Evolutionary conservation across 805 yeast genomes (phyloP), one percentile per base, ranked within the genome.

Genomic region (Brettanomyces custersianus): DNA sequence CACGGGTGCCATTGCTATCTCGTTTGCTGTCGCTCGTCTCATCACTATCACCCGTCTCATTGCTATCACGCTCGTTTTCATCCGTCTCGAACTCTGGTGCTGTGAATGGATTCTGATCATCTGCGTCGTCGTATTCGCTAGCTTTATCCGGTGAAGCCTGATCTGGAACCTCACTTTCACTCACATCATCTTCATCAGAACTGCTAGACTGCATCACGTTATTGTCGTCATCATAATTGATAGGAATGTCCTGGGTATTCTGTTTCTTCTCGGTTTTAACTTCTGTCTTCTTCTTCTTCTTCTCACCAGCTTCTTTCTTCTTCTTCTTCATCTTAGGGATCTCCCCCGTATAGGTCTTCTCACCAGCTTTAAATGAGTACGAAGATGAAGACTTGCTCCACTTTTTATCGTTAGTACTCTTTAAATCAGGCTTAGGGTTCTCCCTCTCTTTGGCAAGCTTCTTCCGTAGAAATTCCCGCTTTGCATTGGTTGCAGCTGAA

Each of bases 331-430:
- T 20, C n/a, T 41, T 31, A 4, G 57, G 57, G 5, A 33, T 38
- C n/a, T 34, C 31, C 4, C 54, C 53, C 12, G 52, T 48, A 25
- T 41, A 49, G 8, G 60, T 54, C 36, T 43, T 50, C 27, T 53
- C 58, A 3, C 44, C 29, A 2, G 52, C 42, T 11, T 38, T 42
- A 34, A 41, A 55, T 4, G 60, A 50, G 30, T 55, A 56, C 3
- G 57, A 42, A 2, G 54, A 43, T 20, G 36, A 37, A 6, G 57
- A 51, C 6, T 33, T 42, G 7, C 48, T 45, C 54, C 55, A 52
- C 6, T 35, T 40, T 2, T 48, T 52, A 38, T 50, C 50, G 20
- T 52, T 38, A 2, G 58, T 54, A 28, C 41, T 46, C 13, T 37
- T 27, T 8, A 49, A 33, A 3, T 38, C 35, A 4, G 49, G 48